Base-by-base conservation (phyloP, 2,329 filamentous ascomycete species). In the Lecanicillium sp. region DNA sequence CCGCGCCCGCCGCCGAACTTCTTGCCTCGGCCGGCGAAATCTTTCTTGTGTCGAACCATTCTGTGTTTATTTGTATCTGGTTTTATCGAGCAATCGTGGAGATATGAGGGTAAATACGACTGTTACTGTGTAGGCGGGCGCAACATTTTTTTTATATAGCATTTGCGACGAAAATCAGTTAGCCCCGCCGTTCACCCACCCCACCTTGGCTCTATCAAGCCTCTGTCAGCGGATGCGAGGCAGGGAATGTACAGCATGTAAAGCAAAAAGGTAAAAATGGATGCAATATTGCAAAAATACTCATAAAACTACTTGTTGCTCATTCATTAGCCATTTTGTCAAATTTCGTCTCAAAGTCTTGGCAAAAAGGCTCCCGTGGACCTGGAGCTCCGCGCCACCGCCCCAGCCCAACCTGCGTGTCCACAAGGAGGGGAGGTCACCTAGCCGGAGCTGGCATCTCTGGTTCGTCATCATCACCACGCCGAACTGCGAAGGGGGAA, bases 1-100 rank as follows among this genome's bases (percentile, higher is more conserved):
- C 79, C 74, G 55, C 74, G 76, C 57, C 72, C 71, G 59, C 73
- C 75, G 58, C 72, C 72, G 59, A 77, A 78, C 67, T 86, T 88
- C 65, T 88, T 90, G 62, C 87, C 85, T 63, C 86, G 79, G 62
- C 83, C 81, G 58, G 78, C 78, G 48, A 67, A 64, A 68, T 96
- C 90, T 69, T 97, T 97, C 71, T 96, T 97, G 70, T 96, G 91
- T 52, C 91, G 88, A 47, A 96, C 90, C 90, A 95, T 96, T n/a
- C n/a, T n/a, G n/a, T n/a, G n/a, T n/a, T n/a, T n/a, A n/a, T n/a
- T n/a, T n/a, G n/a, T n/a, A n/a, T n/a, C n/a, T n/a, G n/a, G n/a
- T n/a, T n/a, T n/a, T n/a, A n/a, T n/a, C n/a, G n/a, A n/a, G n/a
- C n/a, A n/a, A n/a, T n/a, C n/a, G n/a, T n/a, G n/a, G n/a, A n/a